Percentiles rank a stretch among this genome's conserved stretches.
Conservation (phyloP, 2,329 filamentous ascomycete genomes). For the Chaetomium globosum region DNA sequence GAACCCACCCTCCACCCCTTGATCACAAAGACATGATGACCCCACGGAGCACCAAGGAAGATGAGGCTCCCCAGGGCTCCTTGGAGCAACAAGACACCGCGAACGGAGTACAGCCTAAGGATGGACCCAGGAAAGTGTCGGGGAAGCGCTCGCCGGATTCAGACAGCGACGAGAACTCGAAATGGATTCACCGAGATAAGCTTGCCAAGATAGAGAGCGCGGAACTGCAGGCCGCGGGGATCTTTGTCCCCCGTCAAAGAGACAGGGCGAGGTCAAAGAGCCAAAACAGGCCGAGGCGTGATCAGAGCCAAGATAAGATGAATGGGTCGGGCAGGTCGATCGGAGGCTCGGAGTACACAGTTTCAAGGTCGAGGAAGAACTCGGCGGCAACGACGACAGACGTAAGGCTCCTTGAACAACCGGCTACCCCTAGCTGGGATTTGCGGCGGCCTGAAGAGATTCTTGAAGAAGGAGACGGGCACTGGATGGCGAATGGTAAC, state of each 20-base stretch:
- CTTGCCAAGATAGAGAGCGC: conserved; percentile 77
- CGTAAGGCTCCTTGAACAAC: conserved; percentile 45
- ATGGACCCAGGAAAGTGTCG: conserved; percentile 35
- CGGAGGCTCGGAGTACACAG: conserved; percentile 39
- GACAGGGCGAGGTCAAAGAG: conserved; percentile 56
- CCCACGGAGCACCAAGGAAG: conserved; percentile 47
- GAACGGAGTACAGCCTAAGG: conserved; percentile 31
- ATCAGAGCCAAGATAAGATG: conserved; percentile 42
- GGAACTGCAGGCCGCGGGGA: conserved; percentile 77
- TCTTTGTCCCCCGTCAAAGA: conserved; percentile 60
- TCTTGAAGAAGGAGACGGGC: conserved; percentile 59
- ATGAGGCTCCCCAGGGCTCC: conserved; percentile 50
- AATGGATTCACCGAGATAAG: conserved; percentile 88
- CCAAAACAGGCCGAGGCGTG: conserved; percentile 41
- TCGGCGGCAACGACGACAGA: conserved; percentile 48
- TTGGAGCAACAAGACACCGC: conserved; percentile 46
- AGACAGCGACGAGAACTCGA: conserved; percentile 59
- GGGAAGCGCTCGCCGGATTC: conserved; percentile 40
- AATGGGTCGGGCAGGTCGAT: conserved; percentile 41
- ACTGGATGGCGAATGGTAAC: conserved; percentile 55
- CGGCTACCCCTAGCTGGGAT: conserved; percentile 63
- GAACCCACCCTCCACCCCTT: conserved; percentile 27
- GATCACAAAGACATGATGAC: conserved; percentile 42
- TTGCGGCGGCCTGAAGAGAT: conserved; percentile 77
- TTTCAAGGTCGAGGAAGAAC: conserved; percentile 50